Conservation (phyloP, 2,329 filamentous ascomycete genomes). For the Paracoccidioides lutzii region DNA sequence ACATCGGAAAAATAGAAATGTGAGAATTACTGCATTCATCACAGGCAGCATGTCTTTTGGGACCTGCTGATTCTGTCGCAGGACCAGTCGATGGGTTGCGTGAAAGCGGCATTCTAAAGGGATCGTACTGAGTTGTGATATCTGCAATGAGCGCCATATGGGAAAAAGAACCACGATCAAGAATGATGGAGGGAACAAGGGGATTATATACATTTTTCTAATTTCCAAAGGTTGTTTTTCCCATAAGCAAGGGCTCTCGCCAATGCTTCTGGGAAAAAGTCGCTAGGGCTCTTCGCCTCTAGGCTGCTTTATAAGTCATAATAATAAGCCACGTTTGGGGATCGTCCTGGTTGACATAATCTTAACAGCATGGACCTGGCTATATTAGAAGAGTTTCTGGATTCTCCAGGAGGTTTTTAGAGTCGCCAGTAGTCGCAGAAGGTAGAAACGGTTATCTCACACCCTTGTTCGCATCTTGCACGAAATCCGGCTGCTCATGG, state of each 20-base stretch:
- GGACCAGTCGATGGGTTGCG: conserved; percentile 9
- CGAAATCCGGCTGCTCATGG: background rate
- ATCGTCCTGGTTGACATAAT: background rate
- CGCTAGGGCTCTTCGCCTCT: background rate
- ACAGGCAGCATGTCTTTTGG: conserved; percentile 36
- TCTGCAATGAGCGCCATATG: conserved; percentile 1
- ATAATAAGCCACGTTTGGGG: background rate
- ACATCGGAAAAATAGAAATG: conserved; percentile 13
- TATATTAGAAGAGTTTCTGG: background rate
- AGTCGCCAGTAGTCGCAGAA: background rate
- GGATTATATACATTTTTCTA: background rate
- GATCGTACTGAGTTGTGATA: background rate
- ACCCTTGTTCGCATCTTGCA: background rate
- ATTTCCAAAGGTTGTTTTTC: background rate
- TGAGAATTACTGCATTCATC: conserved; percentile 35
- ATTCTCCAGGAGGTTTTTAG: background rate
- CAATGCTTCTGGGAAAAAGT: background rate
- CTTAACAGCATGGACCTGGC: background rate
- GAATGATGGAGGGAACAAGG: background rate
- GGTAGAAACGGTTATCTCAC: background rate
- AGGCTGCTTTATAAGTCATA: background rate
- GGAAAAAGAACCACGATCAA: background rate
- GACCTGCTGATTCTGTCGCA: conserved; percentile 2
- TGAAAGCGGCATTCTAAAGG: conserved; percentile 5
- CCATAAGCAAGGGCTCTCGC: background rate